A percentile compares a stretch with the other conserved stretches of the same genome.
Conservation (phyloP, 2,329 filamentous ascomycete species). For the Elsinoe batatas region DNA sequence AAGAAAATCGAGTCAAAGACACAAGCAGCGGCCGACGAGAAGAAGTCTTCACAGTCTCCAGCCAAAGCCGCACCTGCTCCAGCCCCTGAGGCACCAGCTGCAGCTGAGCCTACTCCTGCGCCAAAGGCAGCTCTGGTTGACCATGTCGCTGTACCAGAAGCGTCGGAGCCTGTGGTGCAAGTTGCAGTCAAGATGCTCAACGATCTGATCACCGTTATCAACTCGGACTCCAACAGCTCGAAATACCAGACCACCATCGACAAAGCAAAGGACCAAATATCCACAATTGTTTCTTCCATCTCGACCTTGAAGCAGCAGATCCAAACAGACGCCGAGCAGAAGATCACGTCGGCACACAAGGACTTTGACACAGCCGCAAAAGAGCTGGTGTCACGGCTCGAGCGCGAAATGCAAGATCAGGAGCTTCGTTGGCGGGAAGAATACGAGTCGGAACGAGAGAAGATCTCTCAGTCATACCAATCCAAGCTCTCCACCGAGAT, state of each 20-base stretch:
- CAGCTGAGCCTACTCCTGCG: conserved; percentile 25
- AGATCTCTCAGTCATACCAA: conserved; percentile 67
- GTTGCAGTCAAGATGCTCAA: conserved; percentile 93
- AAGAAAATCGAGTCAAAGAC: conserved; percentile 6
- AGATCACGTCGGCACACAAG: conserved; percentile 59
- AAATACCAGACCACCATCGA: conserved; percentile 70
- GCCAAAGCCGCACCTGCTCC: conserved; percentile 23
- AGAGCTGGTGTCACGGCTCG: conserved; percentile 79
- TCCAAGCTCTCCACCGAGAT: conserved; percentile 69
- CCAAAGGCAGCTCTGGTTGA: conserved; percentile 61
- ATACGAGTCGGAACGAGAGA: conserved; percentile 78
- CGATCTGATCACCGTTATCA: conserved; percentile 87
- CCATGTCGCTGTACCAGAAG: conserved; percentile 62
- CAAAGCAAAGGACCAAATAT: conserved; percentile 77
- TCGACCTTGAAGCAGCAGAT: conserved; percentile 59
- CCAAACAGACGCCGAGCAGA: conserved; percentile 60
- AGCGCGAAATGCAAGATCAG: conserved; percentile 70
- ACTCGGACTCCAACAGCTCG: conserved; percentile 67
- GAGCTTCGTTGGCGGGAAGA: conserved; percentile 77
- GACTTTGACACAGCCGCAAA: conserved; percentile 82
- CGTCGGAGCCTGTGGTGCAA: conserved; percentile 78
- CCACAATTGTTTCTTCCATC: conserved; percentile 70
- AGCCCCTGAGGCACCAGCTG: conserved; percentile 50
- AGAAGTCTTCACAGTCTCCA: conserved; percentile 20
- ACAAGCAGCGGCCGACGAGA: conserved; percentile 7